Evolutionary conservation across 2,329 filamentous ascomycete genomes (phyloP).

Genomic region (Arachnomyces sp.): DNA sequence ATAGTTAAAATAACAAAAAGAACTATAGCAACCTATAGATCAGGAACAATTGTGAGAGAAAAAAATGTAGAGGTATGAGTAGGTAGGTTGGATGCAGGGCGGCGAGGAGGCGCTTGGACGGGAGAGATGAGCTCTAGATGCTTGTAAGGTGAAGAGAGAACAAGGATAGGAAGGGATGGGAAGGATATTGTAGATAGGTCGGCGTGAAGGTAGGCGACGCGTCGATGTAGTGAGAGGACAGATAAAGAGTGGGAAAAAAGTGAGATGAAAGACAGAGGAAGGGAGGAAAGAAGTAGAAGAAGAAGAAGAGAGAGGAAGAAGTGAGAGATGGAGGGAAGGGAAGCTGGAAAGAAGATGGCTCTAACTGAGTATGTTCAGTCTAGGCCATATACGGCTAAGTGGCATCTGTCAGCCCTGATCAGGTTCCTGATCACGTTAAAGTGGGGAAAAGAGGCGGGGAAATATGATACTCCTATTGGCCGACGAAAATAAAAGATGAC

Average conservation of each 20-base stretch:
- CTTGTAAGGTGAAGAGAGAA: not conserved
- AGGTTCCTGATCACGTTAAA: too few relatives aligned
- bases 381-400: conserved; percentile 4
- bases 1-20: conserved; percentile 14
- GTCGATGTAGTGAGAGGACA: not conserved
- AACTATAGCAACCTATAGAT: conserved; percentile 31
- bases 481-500: not conserved
- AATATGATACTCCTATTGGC: too few relatives aligned
- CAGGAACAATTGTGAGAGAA: conserved; percentile 3
- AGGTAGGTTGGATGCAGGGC: conserved; percentile 4
- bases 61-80: conserved; percentile 4
- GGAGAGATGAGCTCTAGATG: not conserved
- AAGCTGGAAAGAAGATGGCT: not conserved
- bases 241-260: conserved; percentile 6
- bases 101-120: conserved; percentile 3
- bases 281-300: conserved; percentile 3
- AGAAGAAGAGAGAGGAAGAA: conserved; percentile 1
- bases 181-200: not conserved
- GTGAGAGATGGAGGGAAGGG: conserved; percentile 1
- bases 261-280: conserved; percentile 6
- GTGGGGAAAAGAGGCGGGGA: too few relatives aligned
- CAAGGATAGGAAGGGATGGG: not conserved
- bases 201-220: not conserved
- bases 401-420: too few relatives aligned
- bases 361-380: too few relatives aligned